phyloP scores from a whole-genome alignment of 106 monocot genomes.

The Gastrodia elata region DNA sequence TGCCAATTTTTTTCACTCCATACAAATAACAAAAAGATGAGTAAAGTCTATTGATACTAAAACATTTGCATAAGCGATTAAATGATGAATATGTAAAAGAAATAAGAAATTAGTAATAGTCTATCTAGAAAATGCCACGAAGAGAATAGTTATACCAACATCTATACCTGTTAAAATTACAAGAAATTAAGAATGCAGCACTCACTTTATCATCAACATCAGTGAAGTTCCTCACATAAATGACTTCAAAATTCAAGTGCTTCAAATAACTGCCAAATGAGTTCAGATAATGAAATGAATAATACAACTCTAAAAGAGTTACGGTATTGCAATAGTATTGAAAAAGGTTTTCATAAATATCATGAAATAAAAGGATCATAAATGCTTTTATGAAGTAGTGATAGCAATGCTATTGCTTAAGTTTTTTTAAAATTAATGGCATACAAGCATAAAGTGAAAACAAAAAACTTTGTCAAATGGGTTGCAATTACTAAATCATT shows the following conservation, averaged over 20 bases:
- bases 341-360: neutral
- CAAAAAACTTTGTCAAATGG: neutral
- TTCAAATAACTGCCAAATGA: conserved; percentile 45
- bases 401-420: neutral
- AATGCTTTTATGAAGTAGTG: neutral
- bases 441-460: neutral
- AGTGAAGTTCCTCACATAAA: conserved; percentile 80
- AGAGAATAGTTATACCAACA: neutral
- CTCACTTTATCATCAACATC: conserved; percentile 88
- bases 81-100: neutral
- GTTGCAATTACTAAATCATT: neutral
- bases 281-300: neutral
- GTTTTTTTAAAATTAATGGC: neutral
- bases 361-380: neutral
- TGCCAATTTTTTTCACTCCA: neutral
- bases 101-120: neutral
- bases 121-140: neutral
- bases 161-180: neutral
- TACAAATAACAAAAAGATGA: neutral
- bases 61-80: neutral
- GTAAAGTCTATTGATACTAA: neutral
- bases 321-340: neutral
- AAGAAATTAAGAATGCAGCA: neutral
- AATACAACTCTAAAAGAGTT: neutral
- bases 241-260: conserved; percentile 53